These are phyloP conservation scores for Aspergillus sojae DNA, from an alignment of 2,329 filamentous ascomycete species.

Conservation along the genomic window DNA sequence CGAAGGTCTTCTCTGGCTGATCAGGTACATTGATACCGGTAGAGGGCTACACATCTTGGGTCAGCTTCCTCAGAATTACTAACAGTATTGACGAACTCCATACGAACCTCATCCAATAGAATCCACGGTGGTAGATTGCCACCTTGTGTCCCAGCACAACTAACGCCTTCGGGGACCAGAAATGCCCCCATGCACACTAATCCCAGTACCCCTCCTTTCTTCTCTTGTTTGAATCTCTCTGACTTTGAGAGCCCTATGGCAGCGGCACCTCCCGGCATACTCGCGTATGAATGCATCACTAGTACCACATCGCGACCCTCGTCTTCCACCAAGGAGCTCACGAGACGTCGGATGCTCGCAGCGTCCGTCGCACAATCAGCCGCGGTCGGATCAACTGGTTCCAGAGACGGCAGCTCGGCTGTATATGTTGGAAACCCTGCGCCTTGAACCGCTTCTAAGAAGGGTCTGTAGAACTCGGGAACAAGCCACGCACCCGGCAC, in stretches of 20 bases:
- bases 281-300: conserved; percentile 37
- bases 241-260: conserved; percentile 26
- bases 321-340: conserved; percentile 22
- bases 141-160: conserved; percentile 26
- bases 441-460: conserved; percentile 31
- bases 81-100: neutral
- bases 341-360: conserved; percentile 27
- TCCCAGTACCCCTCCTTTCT: conserved; percentile 34
- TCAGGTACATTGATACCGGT: conserved; percentile 17
- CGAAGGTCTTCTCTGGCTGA: conserved; percentile 18
- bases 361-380: conserved; percentile 37
- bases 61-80: neutral
- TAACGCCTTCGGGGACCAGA: conserved; percentile 37
- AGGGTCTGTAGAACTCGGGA: conserved; percentile 33
- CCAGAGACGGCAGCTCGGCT: conserved; percentile 30
- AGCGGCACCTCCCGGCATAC: conserved; percentile 33
- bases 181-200: conserved; percentile 39
- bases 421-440: conserved; percentile 36
- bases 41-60: conserved; percentile 8
- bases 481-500: conserved; percentile 46
- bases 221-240: conserved; percentile 27
- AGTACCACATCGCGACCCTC: conserved; percentile 31
- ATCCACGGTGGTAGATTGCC: conserved; percentile 28
- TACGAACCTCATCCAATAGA: conserved; percentile 25
- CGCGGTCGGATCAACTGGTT: conserved; percentile 28